These are phyloP conservation scores for Kwoniella sp. DNA, from an alignment of 768 basidiomycete species.

Conservation along the genomic window DNA sequence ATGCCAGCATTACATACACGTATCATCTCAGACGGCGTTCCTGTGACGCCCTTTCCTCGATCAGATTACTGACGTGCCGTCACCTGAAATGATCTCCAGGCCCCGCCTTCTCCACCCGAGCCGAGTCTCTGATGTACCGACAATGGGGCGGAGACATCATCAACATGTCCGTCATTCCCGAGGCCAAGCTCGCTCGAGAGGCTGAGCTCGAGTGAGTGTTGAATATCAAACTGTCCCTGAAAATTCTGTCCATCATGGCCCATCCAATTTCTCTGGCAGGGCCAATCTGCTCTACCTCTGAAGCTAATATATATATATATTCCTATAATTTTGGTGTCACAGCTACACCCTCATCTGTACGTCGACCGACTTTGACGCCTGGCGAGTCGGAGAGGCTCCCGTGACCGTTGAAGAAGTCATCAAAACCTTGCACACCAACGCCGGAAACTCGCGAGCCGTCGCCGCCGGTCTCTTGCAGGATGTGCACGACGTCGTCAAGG, in stretches of 20 bases:
- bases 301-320: not conserved
- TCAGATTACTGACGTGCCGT: too few species aligned
- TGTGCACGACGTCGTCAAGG: slow-evolving; percentile 63
- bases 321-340: slow-evolving; percentile 1
- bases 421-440: slow-evolving; percentile 83
- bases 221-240: too few species aligned
- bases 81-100: slow-evolving; percentile 29
- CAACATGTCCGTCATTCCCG: slow-evolving; percentile 93
- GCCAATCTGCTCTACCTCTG: too few species aligned
- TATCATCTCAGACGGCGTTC: not conserved
- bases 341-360: slow-evolving; percentile 86
- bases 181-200: slow-evolving; percentile 95
- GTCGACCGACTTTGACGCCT: slow-evolving; percentile 90
- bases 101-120: slow-evolving; percentile 91
- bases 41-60: not conserved
- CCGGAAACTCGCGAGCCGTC: slow-evolving; percentile 74
- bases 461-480: slow-evolving; percentile 56
- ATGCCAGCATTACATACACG: too few species aligned
- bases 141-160: slow-evolving; percentile 68
- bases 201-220: slow-evolving; percentile 86
- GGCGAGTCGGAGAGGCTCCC: slow-evolving; percentile 75
- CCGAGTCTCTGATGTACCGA: slow-evolving; percentile 92
- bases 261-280: not conserved
- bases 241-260: not conserved
- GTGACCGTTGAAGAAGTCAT: slow-evolving; percentile 91